Conservation (phyloP, 176 grass and related monocot genomes). For the Rhynchospora breviuscula region DNA sequence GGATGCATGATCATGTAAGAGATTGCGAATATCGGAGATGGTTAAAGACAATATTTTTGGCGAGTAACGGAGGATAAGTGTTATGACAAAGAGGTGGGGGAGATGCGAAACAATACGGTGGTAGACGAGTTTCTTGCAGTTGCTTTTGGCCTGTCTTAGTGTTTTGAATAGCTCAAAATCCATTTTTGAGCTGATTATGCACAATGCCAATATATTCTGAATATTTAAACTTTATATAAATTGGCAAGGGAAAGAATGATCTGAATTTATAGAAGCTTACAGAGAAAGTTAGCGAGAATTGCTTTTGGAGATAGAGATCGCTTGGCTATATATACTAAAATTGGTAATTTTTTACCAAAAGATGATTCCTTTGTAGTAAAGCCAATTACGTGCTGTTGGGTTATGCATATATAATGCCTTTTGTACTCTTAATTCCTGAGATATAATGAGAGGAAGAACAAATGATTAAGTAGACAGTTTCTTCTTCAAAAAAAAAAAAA, state of each 20-base stretch:
- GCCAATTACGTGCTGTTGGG: not conserved
- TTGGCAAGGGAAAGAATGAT: not conserved
- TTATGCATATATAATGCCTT: not conserved
- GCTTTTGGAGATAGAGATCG: not conserved
- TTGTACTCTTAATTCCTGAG: not conserved
- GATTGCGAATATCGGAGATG: not conserved
- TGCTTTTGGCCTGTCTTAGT: conserved; percentile 22
- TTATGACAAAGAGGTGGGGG: conserved; percentile 23
- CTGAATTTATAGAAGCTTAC: conserved; percentile 8
- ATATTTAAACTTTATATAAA: not conserved
- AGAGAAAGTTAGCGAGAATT: not conserved
- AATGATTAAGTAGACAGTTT: not conserved
- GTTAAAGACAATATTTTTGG: conserved; percentile 14
- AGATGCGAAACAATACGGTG: conserved; percentile 28
- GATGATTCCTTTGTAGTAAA: not conserved
- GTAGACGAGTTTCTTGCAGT: conserved; percentile 31
- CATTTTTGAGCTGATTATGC: conserved; percentile 4
- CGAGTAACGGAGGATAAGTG: conserved; percentile 6
- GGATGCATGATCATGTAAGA: not conserved
- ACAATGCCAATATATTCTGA: not conserved
- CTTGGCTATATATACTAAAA: not conserved
- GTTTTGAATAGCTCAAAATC: conserved; percentile 20
- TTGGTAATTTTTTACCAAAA: not conserved
- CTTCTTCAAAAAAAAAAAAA: too few relatives aligned
- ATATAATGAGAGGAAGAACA: not conserved